phyloP scores from a whole-genome alignment of 2,329 filamentous ascomycete species.

The Pseudopyricularia javanii region DNA sequence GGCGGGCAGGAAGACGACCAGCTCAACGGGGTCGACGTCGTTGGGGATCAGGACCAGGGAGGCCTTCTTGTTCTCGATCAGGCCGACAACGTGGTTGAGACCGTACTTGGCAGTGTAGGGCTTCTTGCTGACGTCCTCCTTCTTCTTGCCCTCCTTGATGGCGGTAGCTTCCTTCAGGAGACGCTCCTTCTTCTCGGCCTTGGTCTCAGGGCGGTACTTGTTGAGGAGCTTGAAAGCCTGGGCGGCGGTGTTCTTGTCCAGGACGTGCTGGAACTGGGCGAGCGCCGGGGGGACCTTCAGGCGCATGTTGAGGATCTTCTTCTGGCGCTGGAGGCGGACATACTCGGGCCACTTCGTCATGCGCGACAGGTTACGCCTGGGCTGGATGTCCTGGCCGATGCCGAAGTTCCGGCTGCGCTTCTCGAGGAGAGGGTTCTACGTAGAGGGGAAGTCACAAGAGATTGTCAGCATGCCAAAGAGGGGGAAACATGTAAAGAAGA shows the following conservation, averaged over 20 bases:
- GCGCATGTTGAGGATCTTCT: conserved; percentile 94
- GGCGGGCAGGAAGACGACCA: conserved; percentile 97
- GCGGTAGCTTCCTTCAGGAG: conserved; percentile 96
- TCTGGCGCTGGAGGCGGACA: conserved; percentile 89
- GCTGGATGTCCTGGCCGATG: conserved; percentile 98
- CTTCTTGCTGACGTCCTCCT: conserved; percentile 99
- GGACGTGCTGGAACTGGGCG: conserved; percentile 93
- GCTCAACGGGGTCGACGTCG: conserved; percentile 98
- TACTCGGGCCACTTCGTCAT: conserved; percentile 99
- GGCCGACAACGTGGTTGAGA: conserved; percentile 96
- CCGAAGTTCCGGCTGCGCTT: conserved; percentile 95
- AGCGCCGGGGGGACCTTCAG: conserved; percentile 97
- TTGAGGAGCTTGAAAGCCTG: conserved; percentile 98
- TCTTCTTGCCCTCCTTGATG: conserved; percentile 98
- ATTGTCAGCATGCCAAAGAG: neutral
- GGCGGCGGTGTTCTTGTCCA: conserved; percentile 92
- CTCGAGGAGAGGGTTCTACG: conserved; percentile 97
- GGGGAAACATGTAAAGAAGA: neutral
- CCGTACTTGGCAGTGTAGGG: conserved; percentile 99
- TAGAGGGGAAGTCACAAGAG: neutral
- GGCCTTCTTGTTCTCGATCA: conserved; percentile 99
- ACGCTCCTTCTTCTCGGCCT: conserved; percentile 99
- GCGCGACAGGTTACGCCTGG: conserved; percentile 84
- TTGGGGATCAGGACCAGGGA: conserved; percentile 96
- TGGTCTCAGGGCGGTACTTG: conserved; percentile 99